Evolutionary conservation across 2,329 filamentous ascomycete species (phyloP).

Genomic region (Pestalotiopsis sp.): DNA sequence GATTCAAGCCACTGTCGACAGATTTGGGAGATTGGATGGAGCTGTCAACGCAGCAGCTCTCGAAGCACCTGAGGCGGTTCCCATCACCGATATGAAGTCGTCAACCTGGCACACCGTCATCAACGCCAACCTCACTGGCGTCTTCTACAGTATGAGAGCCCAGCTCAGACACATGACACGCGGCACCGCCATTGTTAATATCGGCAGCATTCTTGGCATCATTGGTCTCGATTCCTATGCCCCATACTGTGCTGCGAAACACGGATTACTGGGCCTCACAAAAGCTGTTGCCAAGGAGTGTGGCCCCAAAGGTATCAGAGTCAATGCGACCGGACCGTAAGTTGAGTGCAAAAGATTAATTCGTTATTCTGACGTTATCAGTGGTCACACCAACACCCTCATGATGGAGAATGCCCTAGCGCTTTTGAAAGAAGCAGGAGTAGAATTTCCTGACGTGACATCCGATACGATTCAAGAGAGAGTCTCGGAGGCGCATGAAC

Average conservation of each 20-base stretch:
- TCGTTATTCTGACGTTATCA: neutral
- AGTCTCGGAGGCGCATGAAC: neutral
- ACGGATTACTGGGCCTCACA: conserved; percentile 2
- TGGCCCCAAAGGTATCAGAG: neutral
- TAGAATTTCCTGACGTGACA: neutral
- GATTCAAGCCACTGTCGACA: conserved; percentile 26
- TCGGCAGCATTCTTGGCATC: conserved; percentile 7
- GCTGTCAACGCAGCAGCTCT: conserved; percentile 4
- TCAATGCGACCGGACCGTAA: neutral
- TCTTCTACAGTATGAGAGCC: conserved; percentile 7
- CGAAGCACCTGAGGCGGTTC: neutral
- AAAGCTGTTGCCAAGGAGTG: neutral
- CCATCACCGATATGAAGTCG: neutral
- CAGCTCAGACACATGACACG: conserved; percentile 5
- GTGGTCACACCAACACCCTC: neutral
- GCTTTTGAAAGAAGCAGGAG: neutral
- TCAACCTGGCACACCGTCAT: conserved; percentile 5
- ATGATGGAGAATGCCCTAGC: neutral
- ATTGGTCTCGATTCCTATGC: conserved; percentile 3
- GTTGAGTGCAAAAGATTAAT: neutral
- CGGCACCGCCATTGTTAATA: neutral
- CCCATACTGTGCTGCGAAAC: conserved; percentile 9
- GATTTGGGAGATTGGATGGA: conserved; percentile 35
- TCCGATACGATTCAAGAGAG: neutral
- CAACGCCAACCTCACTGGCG: conserved; percentile 5